Conservation (phyloP, 2,329 filamentous ascomycete species). For the Capronia coronata region DNA sequence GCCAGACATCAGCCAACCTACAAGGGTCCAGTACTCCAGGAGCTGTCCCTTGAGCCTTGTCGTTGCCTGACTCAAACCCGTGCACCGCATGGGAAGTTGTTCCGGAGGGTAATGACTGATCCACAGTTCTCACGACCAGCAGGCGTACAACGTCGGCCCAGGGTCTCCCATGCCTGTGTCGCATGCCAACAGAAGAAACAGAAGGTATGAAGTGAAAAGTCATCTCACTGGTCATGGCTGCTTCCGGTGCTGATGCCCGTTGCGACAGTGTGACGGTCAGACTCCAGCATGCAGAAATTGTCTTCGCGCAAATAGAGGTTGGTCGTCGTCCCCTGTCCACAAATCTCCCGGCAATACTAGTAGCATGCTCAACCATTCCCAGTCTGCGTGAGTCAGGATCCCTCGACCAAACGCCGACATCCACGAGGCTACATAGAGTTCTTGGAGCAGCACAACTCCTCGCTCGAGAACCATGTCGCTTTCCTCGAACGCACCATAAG, state of each 20-base stretch:
- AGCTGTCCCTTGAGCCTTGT: no score
- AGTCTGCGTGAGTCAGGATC: constrained; percentile 14
- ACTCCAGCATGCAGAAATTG: constrained; percentile 12
- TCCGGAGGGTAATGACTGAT: no score
- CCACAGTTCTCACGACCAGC: no score
- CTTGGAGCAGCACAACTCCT: constrained; percentile 12
- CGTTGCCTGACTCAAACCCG: no score
- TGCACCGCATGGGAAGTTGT: no score
- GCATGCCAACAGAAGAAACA: constrained; percentile 18
- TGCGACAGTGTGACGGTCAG: constrained; percentile 8
- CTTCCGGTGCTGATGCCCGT: background rate
- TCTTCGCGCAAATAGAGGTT: constrained; percentile 14
- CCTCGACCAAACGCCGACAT: constrained; percentile 14
- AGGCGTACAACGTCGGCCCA: constrained; percentile 1
- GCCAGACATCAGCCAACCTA: no score
- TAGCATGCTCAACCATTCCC: no score
- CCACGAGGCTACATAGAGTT: constrained; percentile 13
- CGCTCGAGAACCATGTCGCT: constrained; percentile 12
- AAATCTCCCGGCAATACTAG: no score
- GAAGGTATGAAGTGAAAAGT: no score
- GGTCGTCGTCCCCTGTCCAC: background rate
- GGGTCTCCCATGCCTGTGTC: constrained; percentile 14
- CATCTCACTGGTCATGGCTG: no score
- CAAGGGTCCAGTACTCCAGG: no score
- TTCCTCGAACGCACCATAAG: constrained; percentile 8